Conservation (phyloP, 2,329 filamentous ascomycete genomes). For the Arachnopeziza araneosa region DNA sequence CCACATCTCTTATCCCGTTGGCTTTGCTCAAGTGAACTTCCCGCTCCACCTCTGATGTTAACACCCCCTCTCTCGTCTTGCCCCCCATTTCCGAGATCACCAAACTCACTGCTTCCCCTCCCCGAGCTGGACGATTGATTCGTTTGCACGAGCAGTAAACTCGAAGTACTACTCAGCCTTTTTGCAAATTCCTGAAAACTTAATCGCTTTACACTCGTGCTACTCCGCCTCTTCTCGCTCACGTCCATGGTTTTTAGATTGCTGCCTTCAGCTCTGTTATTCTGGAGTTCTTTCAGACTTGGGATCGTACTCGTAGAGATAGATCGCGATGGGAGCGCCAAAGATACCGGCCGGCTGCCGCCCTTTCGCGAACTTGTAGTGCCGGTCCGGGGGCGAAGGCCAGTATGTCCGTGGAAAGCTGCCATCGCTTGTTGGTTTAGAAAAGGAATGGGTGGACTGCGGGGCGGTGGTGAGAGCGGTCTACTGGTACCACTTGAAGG, state of each 20-base stretch:
- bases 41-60: conserved; percentile 3
- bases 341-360: conserved; percentile 22
- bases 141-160: conserved; percentile 52
- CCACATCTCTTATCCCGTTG: conserved; percentile 40
- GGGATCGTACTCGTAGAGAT: conserved; percentile 22
- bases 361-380: conserved; percentile 16
- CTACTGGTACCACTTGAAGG: conserved; percentile 4
- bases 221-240: conserved; percentile 45
- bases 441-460: conserved; percentile 23
- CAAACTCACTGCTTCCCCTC: conserved; percentile 23
- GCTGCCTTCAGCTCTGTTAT: conserved; percentile 2
- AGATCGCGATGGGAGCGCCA: conserved; percentile 25
- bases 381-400: conserved; percentile 23
- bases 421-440: conserved; percentile 27
- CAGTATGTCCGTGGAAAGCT: conserved; percentile 21
- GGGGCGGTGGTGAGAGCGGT: conserved; percentile 20
- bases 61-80: not conserved
- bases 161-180: conserved; percentile 55
- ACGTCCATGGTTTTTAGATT: conserved; percentile 15
- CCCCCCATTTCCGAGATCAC: not conserved
- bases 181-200: conserved; percentile 59
- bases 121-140: conserved; percentile 36
- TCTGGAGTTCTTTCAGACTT: conserved; percentile 16
- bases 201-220: conserved; percentile 50
- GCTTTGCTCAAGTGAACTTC: conserved; percentile 1